A percentile compares a stretch with the other conserved stretches of the same genome.
These are phyloP conservation scores for Pythium phragmitis DNA, from an alignment of 352 stramenopile genomes.

Conservation along the genomic window DNA sequence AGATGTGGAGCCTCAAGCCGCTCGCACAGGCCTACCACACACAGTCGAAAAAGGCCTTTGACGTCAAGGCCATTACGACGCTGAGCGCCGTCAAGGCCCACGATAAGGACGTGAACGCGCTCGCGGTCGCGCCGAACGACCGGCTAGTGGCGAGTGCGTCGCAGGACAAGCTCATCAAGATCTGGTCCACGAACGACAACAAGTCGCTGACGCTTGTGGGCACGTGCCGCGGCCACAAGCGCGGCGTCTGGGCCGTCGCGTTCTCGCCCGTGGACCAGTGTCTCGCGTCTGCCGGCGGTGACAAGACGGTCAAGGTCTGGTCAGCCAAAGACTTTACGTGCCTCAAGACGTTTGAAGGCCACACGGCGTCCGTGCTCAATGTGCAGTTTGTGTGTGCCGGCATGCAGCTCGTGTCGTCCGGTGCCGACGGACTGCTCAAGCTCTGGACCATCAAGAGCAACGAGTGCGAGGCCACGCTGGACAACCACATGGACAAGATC, in stretches of 20 bases:
- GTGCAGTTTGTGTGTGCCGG: constrained; percentile 89
- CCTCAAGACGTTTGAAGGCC: constrained; percentile 96
- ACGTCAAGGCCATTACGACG: constrained; percentile 53
- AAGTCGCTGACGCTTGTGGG: constrained; percentile 87
- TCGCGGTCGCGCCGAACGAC: constrained; percentile 96
- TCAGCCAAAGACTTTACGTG: constrained; percentile 94
- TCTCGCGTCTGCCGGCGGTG: constrained; percentile 93
- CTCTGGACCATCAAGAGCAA: constrained; percentile 98
- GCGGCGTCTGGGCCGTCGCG: constrained; percentile 96
- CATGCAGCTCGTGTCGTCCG: constrained; percentile 94
- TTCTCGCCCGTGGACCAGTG: constrained; percentile 97
- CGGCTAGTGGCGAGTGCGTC: constrained; percentile 95
- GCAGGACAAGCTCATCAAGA: constrained; percentile 98
- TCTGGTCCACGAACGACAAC: constrained; percentile 83
- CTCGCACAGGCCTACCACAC: constrained; percentile 51
- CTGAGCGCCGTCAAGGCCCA: constrained; percentile 83
- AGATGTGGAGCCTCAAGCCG: constrained; percentile 94
- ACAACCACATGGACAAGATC: constrained; percentile 97
- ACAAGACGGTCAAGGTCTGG: constrained; percentile 98
- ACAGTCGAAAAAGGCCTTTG: constrained; percentile 34
- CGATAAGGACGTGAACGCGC: constrained; percentile 97
- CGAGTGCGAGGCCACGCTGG: constrained; percentile 96
- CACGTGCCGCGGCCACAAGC: constrained; percentile 96
- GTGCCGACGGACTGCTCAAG: constrained; percentile 96
- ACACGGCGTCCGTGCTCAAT: constrained; percentile 88